Base-by-base conservation (phyloP, 495 filamentous ascomycete genomes). In the Astrocystis sublimbata region DNA sequence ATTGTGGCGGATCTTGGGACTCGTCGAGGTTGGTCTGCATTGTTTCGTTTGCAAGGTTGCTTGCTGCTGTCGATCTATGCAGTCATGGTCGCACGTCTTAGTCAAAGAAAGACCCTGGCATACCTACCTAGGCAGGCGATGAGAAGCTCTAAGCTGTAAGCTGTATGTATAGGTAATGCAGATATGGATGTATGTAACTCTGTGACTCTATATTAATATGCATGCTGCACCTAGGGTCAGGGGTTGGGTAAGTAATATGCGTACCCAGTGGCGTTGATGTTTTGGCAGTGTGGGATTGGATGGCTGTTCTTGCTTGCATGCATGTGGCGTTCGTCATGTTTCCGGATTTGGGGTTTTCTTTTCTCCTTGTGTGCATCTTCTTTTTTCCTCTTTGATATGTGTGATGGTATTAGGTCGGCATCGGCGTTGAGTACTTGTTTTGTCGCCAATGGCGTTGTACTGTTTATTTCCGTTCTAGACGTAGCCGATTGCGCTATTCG, bases 261-360 rank as follows among this genome's bases (percentile, higher is more conserved):
- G n/a, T n/a, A n/a, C n/a, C n/a, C n/a, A n/a, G n/a, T 30, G 49
- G 49, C 49, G 23, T 52, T 33, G 49, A 17, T 52, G 49, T 35
- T 35, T 13, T 52, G 49, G 49, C 49, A 35, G n/a, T 7, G 28
- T 9, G 13, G 49, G 49, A 52, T 52, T 52, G 49, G 49, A 35
- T 15, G 12, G 30, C 26, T n/a, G n/a, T 2, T 33, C 35, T 35
- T 33, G 30, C 4, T 52, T 52, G 30, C 49, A 21, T 35, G 49
- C 49, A 52, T 52, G 30, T 23, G 49, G 49, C 30, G 49, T 52
- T 15, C 49, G 49, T 52, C 49, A 52, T 52, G 28, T 52, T 52
- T 52, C 3, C 17, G 15, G 26, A 30, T 31, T 23, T 8, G 2
- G 12, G 12, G 45, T 31, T 31, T 26, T 17, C 33, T 31, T 4